These are phyloP conservation scores for Xylariaceae sp. DNA, from an alignment of 2,329 filamentous ascomycete species.

Conservation along the genomic window DNA sequence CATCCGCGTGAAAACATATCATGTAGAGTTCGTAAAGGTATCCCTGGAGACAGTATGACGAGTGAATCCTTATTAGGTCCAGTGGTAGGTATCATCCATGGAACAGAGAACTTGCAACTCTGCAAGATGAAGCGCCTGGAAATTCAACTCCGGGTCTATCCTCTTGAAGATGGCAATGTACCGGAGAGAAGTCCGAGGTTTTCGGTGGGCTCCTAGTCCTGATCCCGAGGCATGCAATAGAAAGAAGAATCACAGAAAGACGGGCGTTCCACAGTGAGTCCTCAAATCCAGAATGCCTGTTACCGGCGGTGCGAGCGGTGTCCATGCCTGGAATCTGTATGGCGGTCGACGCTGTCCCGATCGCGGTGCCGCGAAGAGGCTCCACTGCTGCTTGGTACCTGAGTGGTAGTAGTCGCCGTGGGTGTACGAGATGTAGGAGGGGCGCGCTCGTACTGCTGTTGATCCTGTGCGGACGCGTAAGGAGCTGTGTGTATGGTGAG, in stretches of 20 bases:
- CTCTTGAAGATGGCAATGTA: slow-evolving; percentile 22
- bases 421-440: slow-evolving; percentile 27
- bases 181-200: slow-evolving; percentile 17
- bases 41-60: no score
- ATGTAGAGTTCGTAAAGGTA: slow-evolving; percentile 19
- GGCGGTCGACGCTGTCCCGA: slow-evolving; percentile 24
- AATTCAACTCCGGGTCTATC: slow-evolving; percentile 25
- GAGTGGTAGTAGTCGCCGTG: slow-evolving; percentile 21
- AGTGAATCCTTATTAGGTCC: slow-evolving; percentile 18
- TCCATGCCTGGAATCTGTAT: slow-evolving; percentile 21
- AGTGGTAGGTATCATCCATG: slow-evolving; percentile 21
- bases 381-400: slow-evolving; percentile 25
- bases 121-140: slow-evolving; percentile 20
- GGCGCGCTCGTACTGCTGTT: slow-evolving; percentile 42
- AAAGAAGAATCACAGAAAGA: slow-evolving; percentile 13
- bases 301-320: slow-evolving; percentile 23
- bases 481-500: slow-evolving; percentile 33
- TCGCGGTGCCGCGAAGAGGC: slow-evolving; percentile 21
- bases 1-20: slow-evolving; percentile 23
- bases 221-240: slow-evolving; percentile 21
- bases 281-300: slow-evolving; percentile 17
- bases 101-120: slow-evolving; percentile 29
- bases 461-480: slow-evolving; percentile 34
- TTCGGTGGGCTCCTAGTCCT: slow-evolving; percentile 21
- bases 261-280: slow-evolving; percentile 6